phyloP scores from a whole-genome alignment of 805 yeast species.

The Scheffersomyces coipomensis region DNA sequence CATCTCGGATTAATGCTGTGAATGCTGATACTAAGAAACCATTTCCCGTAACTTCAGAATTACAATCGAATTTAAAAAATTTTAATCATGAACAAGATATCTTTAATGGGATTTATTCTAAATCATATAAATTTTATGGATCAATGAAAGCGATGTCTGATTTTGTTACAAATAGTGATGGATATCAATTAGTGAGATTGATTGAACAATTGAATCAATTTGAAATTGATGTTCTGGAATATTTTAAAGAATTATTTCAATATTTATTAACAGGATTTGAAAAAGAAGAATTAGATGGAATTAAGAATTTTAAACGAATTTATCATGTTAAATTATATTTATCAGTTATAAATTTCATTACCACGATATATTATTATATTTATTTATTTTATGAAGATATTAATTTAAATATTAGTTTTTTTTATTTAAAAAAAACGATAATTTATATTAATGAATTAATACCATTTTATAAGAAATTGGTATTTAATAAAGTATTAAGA shows the following conservation, averaged over 20 bases:
- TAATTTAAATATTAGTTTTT: conserved; percentile 32
- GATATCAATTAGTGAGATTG: background rate
- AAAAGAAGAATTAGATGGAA: background rate
- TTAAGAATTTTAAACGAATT: background rate
- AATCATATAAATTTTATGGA: background rate
- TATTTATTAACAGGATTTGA: background rate
- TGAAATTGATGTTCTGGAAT: background rate
- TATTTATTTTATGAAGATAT: conserved; percentile 33
- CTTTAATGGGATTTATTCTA: background rate
- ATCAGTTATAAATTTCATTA: conserved; percentile 25
- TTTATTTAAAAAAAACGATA: conserved; percentile 33
- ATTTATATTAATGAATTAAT: conserved; percentile 26
- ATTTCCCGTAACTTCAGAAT: conserved; percentile 1
- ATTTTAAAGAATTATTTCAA: background rate
- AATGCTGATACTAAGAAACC: conserved; percentile 55
- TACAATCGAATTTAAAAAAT: background rate
- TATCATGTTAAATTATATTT: conserved; percentile 18
- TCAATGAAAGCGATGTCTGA: background rate
- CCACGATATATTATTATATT: conserved; percentile 39
- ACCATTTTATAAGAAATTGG: conserved; percentile 28
- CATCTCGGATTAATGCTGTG: conserved; percentile 34
- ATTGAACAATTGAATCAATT: background rate
- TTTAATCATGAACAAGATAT: background rate
- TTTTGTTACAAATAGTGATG: background rate
- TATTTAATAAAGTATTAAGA: conserved; percentile 25